A percentile compares a stretch with the other conserved stretches of the same genome.
These are phyloP conservation scores for Polychytrium aggregatum DNA, from an alignment of 192 early-diverging fungal species.

Conservation along the genomic window DNA sequence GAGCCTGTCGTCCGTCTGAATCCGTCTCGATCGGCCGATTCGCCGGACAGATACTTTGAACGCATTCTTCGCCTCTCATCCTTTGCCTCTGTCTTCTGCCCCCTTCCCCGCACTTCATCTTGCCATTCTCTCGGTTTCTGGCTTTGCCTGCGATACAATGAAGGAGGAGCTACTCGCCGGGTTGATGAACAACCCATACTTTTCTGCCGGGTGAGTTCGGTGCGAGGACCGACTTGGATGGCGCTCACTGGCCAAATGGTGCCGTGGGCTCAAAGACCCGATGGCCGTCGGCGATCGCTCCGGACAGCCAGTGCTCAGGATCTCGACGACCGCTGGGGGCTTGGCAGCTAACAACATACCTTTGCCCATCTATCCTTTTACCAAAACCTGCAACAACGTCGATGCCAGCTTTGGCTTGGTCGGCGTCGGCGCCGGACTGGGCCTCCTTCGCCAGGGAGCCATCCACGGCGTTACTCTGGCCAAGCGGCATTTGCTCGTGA, in stretches of 20 bases:
- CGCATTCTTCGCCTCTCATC: no score
- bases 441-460: conserved; percentile 62
- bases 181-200: conserved; percentile 73
- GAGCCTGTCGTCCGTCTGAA: no score
- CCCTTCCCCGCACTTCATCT: no score
- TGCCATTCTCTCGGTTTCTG: no score
- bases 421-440: conserved; percentile 73
- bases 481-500: conserved; percentile 70
- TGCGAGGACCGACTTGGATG: not conserved
- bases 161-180: conserved; percentile 3
- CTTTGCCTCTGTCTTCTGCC: no score
- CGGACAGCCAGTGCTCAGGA: not conserved
- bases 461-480: conserved; percentile 54
- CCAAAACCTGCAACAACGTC: no score
- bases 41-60: no score
- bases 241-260: not conserved
- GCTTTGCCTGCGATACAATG: no score
- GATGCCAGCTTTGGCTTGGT: conserved; percentile 66
- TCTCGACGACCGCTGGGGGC: not conserved
- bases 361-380: no score
- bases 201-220: conserved; percentile 65
- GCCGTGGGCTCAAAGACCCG: not conserved
- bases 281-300: not conserved
- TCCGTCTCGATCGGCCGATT: no score
- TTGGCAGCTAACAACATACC: not conserved